These are phyloP conservation scores for Fusarium sp. DNA, from an alignment of 2,329 filamentous ascomycete genomes.

Conservation along the genomic window DNA sequence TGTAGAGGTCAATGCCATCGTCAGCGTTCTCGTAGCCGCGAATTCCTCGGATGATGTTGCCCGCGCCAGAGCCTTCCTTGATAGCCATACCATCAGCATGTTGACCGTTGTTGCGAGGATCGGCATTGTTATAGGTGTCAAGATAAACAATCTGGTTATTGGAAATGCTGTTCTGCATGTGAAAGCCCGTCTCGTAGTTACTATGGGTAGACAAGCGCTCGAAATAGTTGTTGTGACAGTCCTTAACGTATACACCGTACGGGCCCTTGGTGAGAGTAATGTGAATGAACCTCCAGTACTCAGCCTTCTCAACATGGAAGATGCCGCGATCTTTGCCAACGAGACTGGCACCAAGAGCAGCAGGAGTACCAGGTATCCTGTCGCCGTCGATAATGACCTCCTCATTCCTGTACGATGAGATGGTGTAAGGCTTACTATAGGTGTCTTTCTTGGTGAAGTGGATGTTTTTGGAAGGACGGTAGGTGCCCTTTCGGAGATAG, in stretches of 20 bases:
- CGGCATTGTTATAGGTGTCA: conserved; percentile 56
- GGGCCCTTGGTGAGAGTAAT: conserved; percentile 50
- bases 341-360: conserved; percentile 53
- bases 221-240: conserved; percentile 52
- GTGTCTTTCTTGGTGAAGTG: conserved; percentile 60
- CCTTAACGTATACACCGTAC: conserved; percentile 52
- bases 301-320: conserved; percentile 57
- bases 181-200: conserved; percentile 54
- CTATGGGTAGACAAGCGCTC: conserved; percentile 52
- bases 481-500: conserved; percentile 58
- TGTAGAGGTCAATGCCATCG: conserved; percentile 52
- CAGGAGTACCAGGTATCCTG: conserved; percentile 51
- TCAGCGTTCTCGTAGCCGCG: conserved; percentile 63
- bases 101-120: conserved; percentile 63
- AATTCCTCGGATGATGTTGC: conserved; percentile 58
- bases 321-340: conserved; percentile 57
- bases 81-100: conserved; percentile 61
- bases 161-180: conserved; percentile 48
- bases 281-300: conserved; percentile 59
- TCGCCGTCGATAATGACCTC: conserved; percentile 61
- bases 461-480: conserved; percentile 59
- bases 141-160: conserved; percentile 56
- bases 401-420: conserved; percentile 57
- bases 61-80: conserved; percentile 60
- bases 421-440: conserved; percentile 53